A percentile compares a stretch with the other conserved stretches of the same genome.
Conservation (phyloP, 1,139 yeast genomes). For the Taphrina communis region DNA sequence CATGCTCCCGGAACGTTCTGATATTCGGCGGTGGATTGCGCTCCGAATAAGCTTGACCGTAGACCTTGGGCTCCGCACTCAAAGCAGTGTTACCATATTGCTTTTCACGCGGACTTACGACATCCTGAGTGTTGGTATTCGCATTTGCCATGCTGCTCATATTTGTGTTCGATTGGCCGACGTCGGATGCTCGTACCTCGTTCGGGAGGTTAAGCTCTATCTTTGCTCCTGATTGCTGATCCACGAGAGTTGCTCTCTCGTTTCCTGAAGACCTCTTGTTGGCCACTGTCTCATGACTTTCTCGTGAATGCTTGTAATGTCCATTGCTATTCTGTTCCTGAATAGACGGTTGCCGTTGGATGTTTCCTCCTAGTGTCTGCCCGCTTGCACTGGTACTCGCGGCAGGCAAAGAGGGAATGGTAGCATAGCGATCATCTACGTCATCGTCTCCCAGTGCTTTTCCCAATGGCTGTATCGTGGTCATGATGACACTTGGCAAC, state of each 20-base stretch:
- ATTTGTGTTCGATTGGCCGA: neutral
- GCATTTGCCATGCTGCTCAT: neutral
- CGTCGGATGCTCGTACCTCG: neutral
- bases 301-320: neutral
- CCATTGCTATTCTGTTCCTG: neutral
- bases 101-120: neutral
- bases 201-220: slow-evolving; percentile 10
- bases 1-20: slow-evolving; percentile 12
- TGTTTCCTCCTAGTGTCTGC: neutral
- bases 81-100: slow-evolving; percentile 1
- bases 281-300: neutral
- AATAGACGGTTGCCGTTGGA: neutral
- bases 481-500: neutral
- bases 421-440: slow-evolving; percentile 7
- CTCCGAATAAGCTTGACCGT: slow-evolving; percentile 33
- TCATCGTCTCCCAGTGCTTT: slow-evolving; percentile 26
- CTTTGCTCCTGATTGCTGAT: slow-evolving; percentile 17
- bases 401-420: slow-evolving; percentile 2
- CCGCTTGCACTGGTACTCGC: neutral
- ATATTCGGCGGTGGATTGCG: slow-evolving; percentile 34
- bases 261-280: neutral
- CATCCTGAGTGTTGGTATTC: neutral
- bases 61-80: slow-evolving; percentile 21
- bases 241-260: neutral
- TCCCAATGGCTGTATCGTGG: slow-evolving; percentile 16